Conservation (phyloP, 2,329 filamentous ascomycete species). For the Trematosphaeria pertusa region DNA sequence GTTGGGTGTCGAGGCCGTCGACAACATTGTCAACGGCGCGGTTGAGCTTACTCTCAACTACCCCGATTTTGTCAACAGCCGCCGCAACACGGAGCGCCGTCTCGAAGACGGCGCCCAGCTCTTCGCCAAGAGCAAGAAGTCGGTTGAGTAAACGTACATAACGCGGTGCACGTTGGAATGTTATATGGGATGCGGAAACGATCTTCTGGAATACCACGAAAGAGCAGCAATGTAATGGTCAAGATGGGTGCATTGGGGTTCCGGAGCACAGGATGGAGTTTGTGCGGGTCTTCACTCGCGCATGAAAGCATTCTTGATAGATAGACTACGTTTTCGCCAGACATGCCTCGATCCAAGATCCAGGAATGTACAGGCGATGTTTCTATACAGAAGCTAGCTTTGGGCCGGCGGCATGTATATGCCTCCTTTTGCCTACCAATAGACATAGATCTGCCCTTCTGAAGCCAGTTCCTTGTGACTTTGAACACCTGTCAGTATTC, state of each 20-base stretch:
- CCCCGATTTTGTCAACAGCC: constrained; percentile 90
- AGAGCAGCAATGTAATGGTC: constrained; percentile 2
- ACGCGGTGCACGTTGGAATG: too few relatives aligned
- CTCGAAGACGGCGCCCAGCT: constrained; percentile 67
- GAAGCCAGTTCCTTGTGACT: too few relatives aligned
- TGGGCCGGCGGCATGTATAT: neutral
- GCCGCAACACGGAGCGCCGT: constrained; percentile 70
- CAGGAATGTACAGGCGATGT: neutral
- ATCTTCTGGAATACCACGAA: constrained; percentile 24
- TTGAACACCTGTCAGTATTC: too few relatives aligned
- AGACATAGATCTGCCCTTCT: too few relatives aligned
- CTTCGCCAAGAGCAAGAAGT: constrained; percentile 57
- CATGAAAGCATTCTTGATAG: neutral
- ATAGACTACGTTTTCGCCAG: neutral
- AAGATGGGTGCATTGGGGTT: constrained; percentile 7
- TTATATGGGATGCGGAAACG: constrained; percentile 7
- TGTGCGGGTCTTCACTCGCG: neutral
- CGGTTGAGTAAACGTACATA: constrained; percentile 26
- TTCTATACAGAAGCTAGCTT: neutral
- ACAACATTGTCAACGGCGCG: constrained; percentile 87
- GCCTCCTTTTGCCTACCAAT: neutral
- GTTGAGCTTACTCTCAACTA: constrained; percentile 95
- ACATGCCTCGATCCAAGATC: too few relatives aligned
- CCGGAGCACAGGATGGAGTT: constrained; percentile 2
- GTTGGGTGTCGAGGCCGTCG: constrained; percentile 91